Evolutionary conservation across 192 early-diverging fungal species (phyloP), one percentile per base, ranked within the genome.

Genomic region (Jimgerdemannia flammicorona): DNA sequence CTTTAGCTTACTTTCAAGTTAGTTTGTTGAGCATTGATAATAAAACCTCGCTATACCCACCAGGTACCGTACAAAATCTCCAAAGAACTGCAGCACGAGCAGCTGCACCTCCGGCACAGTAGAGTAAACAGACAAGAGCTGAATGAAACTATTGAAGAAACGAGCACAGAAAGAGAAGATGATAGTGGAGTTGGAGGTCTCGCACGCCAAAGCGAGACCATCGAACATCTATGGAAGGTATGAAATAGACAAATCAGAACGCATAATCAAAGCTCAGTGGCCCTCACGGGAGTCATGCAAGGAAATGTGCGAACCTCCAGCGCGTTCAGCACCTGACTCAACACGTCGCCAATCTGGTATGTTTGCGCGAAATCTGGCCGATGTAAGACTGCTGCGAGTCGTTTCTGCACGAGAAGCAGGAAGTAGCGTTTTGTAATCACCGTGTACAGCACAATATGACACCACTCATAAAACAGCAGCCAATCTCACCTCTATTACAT

Each of bases 201-300:
- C 86, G 40, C 85, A 80, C 0, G 92, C 88, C 14, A 92, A 72
- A n/a, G 91, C 92, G 3, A 95, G 77, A 40, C 93, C 93, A 74
- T 90, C 89, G 79, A 91, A 93, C 91, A 95, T 86, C 85, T 94
- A 79, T 9, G 0, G 74, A n/a, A 54, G 18, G 44, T 94, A 79
- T 9, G 0, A 76, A n/a, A 54, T 43, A 67, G n/a, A 78, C 43
- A 65, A 19, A 43, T 10, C 43, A 59, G 49, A 10, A 59, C 8
- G 49, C 6, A 10, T 6, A 10, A 6, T 14, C 18, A 40, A 59
- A 73, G 74, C 4, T 4, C 17, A 43, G 2, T 9, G 9, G 39
- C 39, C 4, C 65, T 4, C 3, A 3, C 6, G 39, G 11, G 43
- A 19, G 2, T 8, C 3, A 20, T 2, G 40, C 2, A 14, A 14